Conservation (phyloP, 805 yeast genomes). For the Pichia insulana region DNA sequence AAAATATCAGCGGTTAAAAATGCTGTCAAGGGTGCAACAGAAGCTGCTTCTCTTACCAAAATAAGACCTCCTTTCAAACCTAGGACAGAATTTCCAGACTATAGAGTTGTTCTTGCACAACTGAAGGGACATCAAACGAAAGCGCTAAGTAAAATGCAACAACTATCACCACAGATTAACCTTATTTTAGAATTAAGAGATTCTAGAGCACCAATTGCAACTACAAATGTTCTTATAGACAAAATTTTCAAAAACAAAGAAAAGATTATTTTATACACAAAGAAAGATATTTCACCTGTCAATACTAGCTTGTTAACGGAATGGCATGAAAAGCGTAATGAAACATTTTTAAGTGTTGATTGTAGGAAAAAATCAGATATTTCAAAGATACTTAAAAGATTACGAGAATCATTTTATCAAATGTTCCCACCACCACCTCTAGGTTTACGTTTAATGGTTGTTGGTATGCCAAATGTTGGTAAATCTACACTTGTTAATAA, state of each 20-base stretch:
- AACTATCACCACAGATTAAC: conserved; percentile 71
- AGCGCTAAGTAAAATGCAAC: conserved; percentile 60
- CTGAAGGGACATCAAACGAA: conserved; percentile 87
- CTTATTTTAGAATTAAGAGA: conserved; percentile 80
- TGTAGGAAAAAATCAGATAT: conserved; percentile 46
- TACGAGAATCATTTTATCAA: conserved; percentile 36
- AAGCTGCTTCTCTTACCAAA: background rate
- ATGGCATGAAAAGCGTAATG: conserved; percentile 36
- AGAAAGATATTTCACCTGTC: conserved; percentile 53
- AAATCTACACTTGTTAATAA: conserved; percentile 81
- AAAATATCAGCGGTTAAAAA: background rate
- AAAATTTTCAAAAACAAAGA: conserved; percentile 46
- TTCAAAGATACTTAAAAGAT: conserved; percentile 37
- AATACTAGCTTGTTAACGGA: conserved; percentile 29
- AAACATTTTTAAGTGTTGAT: conserved; percentile 47
- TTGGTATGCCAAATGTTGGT: conserved; percentile 98
- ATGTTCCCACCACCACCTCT: conserved; percentile 71
- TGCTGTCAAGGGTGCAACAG: background rate
- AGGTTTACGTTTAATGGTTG: conserved; percentile 67
- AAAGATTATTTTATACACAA: conserved; percentile 66
- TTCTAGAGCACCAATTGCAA: conserved; percentile 78
- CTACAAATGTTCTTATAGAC: conserved; percentile 74
- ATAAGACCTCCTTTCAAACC: conserved; percentile 43
- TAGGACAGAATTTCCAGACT: conserved; percentile 62
- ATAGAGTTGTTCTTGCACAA: conserved; percentile 61